phyloP scores from a whole-genome alignment of 2,329 filamentous ascomycete genomes.

The Blastomyces percursus region DNA sequence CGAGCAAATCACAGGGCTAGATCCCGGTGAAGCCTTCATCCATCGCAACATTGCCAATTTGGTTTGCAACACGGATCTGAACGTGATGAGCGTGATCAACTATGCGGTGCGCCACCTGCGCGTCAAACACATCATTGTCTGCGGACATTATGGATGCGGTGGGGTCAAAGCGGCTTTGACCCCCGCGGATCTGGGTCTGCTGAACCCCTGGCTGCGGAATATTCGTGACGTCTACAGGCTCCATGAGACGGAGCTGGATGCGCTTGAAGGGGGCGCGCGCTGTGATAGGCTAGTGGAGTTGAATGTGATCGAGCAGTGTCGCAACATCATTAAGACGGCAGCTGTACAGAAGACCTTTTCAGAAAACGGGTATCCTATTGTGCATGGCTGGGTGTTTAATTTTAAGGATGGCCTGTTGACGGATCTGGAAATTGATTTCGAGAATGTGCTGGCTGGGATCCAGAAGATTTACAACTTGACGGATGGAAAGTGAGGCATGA shows the following conservation, averaged over 20 bases:
- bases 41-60: slow-evolving; percentile 27
- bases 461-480: slow-evolving; percentile 55
- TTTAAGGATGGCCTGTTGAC: slow-evolving; percentile 56
- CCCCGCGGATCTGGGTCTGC: slow-evolving; percentile 55
- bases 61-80: slow-evolving; percentile 23
- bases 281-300: slow-evolving; percentile 23
- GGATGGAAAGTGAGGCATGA: background rate
- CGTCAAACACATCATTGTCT: slow-evolving; percentile 59
- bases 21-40: slow-evolving; percentile 26
- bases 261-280: slow-evolving; percentile 11
- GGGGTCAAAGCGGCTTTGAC: slow-evolving; percentile 54
- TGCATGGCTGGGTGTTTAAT: slow-evolving; percentile 65
- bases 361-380: slow-evolving; percentile 54
- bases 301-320: slow-evolving; percentile 23
- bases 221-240: slow-evolving; percentile 64
- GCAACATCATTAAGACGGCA: slow-evolving; percentile 36
- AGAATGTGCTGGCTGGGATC: slow-evolving; percentile 45
- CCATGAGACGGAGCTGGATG: slow-evolving; percentile 55
- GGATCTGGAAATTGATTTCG: slow-evolving; percentile 53
- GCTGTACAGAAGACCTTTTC: slow-evolving; percentile 50
- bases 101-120: slow-evolving; percentile 26
- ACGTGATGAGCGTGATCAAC: slow-evolving; percentile 24
- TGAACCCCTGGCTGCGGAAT: slow-evolving; percentile 65
- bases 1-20: slow-evolving; percentile 25
- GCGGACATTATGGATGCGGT: slow-evolving; percentile 58